Evolutionary conservation across 2,329 filamentous ascomycete genomes (phyloP), one percentile per base, ranked within the genome.

Genomic region (Xylariaceae sp.): DNA sequence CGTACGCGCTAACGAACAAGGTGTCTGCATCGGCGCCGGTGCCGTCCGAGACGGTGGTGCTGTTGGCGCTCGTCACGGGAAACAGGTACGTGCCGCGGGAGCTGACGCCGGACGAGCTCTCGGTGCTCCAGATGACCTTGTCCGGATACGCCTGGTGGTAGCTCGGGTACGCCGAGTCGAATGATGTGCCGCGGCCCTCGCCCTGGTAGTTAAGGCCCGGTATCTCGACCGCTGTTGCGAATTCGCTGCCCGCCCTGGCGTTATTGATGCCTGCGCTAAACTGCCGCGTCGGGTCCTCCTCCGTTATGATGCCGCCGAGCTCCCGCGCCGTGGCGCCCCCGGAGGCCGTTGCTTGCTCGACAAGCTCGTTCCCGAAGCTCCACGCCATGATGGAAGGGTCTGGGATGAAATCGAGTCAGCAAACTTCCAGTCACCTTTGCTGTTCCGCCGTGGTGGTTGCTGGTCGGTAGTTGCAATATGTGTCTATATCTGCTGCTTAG

Each of bases 301-400:
- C 50, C 7, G 43, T 48, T 16, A 57, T 21, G 43, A 69, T 71
- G 18, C 74, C 70, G 12, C 66, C 54, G 1, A 71, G 60, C 41
- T 70, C 52, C 26, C 47, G 51, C n/a, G 55, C 55, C 79, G 49
- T 6, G 61, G 66, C 16, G 60, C 58, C 59, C 6, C 52, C 55
- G 10, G 49, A 48, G 3, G 54, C 7, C 3, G 42, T 47, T 3
- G 56, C 60, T 64, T 83, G 80, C 61, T 83, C 80, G 2, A 71
- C 65, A 2, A 83, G 73, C 65, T 83, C 81, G 62, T 84, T 84
- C 2, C 81, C 81, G 50, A 78, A 74, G 59, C 78, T 81, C 80
- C 80, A 83, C 0, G 72, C 71, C 23, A 81, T 72, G 40, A 84
- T 69, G 0, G 81, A 82, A 2, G 81, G 75, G 61, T 83, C 4